phyloP scores from a whole-genome alignment of 2,329 filamentous ascomycete genomes.

The Byssothecium circinans region DNA sequence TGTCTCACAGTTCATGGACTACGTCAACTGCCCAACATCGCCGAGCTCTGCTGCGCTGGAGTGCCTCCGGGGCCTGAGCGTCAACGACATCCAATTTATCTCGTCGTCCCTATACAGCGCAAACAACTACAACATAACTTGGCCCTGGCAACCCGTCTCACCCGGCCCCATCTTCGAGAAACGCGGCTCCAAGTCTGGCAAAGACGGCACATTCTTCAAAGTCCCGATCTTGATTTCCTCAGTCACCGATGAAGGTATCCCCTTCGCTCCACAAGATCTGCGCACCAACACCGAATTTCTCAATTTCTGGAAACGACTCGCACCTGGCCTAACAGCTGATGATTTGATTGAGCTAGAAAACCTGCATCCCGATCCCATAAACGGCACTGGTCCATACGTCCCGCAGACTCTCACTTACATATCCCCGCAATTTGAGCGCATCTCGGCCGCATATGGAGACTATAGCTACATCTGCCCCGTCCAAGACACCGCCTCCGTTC shows the following conservation, averaged over 20 bases:
- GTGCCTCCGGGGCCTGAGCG: conserved; percentile 49
- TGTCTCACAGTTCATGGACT: conserved; percentile 34
- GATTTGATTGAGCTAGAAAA: conserved; percentile 35
- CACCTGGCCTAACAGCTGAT: conserved; percentile 27
- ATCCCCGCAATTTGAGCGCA: conserved; percentile 49
- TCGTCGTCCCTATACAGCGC: conserved; percentile 44
- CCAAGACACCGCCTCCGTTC: conserved; percentile 32
- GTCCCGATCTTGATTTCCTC: conserved; percentile 39
- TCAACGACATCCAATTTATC: conserved; percentile 39
- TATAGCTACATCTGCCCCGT: conserved; percentile 42
- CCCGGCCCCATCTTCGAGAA: conserved; percentile 53
- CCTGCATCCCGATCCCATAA: conserved; percentile 33
- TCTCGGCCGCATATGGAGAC: conserved; percentile 47
- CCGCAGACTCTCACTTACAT: too few relatives aligned
- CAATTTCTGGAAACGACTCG: conserved; percentile 31
- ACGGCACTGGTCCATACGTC: conserved; percentile 14
- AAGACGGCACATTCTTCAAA: conserved; percentile 39
- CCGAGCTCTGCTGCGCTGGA: conserved; percentile 35
- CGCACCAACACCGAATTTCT: conserved; percentile 42
- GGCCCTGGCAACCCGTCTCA: conserved; percentile 54
- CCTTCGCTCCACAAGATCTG: conserved; percentile 37
- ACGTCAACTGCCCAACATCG: conserved; percentile 31
- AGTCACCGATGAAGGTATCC: conserved; percentile 42
- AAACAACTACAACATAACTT: conserved; percentile 48
- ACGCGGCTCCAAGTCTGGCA: conserved; percentile 45